These are phyloP conservation scores for Nepenthes gracilis DNA, from an alignment of 148 eudicot species.

Conservation along the genomic window DNA sequence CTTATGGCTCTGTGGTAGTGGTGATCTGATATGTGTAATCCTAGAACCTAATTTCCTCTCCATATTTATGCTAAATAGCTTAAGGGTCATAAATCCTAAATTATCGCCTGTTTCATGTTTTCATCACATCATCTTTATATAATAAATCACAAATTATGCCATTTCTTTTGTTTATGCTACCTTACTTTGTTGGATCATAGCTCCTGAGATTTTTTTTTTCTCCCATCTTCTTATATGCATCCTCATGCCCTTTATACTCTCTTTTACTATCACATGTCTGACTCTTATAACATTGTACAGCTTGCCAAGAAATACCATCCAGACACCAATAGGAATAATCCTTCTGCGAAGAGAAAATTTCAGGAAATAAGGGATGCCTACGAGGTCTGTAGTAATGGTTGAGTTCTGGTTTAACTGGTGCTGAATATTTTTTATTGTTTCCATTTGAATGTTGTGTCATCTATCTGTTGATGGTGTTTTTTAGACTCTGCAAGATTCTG, in stretches of 20 bases:
- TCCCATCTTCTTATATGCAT: no score
- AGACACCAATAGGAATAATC: conserved; percentile 73
- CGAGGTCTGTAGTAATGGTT: conserved; percentile 48
- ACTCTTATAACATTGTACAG: conserved; percentile 21
- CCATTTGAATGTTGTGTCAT: neutral
- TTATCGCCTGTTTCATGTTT: no score
- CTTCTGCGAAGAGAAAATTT: conserved; percentile 81
- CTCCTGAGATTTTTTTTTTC: no score
- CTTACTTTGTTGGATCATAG: no score
- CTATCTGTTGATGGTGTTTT: conserved; percentile 24
- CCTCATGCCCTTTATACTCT: neutral
- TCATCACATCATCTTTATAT: no score
- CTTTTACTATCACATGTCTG: neutral
- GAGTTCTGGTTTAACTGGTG: conserved; percentile 1
- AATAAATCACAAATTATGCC: no score
- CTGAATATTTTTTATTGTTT: neutral
- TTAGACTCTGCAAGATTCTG: conserved; percentile 68
- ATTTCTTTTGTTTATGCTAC: no score
- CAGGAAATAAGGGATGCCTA: conserved; percentile 97
- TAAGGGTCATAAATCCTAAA: no score
- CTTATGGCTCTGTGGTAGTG: no score
- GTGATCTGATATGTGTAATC: no score
- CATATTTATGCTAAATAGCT: no score
- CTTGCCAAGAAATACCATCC: conserved; percentile 97
- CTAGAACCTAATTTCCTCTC: no score